Base-by-base conservation (phyloP, 306 rosid genomes). In the Casuarina cunninghamiana region DNA sequence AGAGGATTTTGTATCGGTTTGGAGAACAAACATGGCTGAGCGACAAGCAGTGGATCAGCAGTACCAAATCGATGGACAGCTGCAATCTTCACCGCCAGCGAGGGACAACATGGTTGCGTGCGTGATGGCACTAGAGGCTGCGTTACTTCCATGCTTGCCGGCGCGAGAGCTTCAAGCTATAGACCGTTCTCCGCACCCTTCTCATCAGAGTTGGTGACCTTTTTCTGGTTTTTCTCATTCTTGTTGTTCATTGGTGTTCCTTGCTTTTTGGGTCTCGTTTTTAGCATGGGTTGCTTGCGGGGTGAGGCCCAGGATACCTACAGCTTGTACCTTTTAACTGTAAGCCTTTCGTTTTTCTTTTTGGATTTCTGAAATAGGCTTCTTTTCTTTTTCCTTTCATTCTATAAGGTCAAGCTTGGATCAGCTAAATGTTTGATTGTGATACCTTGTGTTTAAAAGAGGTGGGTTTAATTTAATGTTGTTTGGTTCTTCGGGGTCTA, bases 151-250 rank as follows among this genome's bases (percentile, higher is more conserved):
- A 43, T 95, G 97, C 81, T 86, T 95, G 89, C 98, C 98, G 26
- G 97, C 97, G 15, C 85, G 91, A 82, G 98, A 95, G 84, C 97
- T 95, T 82, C 97, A 95, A 77, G 98, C 97, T n/a, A 91, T 91
- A 37, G 97, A 95, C 84, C 97, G 97, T 42, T 95, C 97, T 37
- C 97, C 97, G 0, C 91, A 89, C 45, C 97, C 97, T 74, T 95
- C 98, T 21, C 97, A 95, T 81, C 98, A 92, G 78, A 91, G 98
- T 95, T n/a, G 85, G 93, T 87, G 54, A 26, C 38, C 74, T 53
- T 21, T 49, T 66, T 32, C 53, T 71, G 62, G 19, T 79, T 32
- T 19, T 50, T 46, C 10, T 54, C 17, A 21, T 15, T 48, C 65
- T 58, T 6, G 8, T 21, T 41, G 46, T 11, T 69, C 44, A 7